Evolutionary conservation across 2,329 filamentous ascomycete genomes (phyloP), one percentile per base, ranked within the genome.

Genomic region (Thielaviopsis musarum): DNA sequence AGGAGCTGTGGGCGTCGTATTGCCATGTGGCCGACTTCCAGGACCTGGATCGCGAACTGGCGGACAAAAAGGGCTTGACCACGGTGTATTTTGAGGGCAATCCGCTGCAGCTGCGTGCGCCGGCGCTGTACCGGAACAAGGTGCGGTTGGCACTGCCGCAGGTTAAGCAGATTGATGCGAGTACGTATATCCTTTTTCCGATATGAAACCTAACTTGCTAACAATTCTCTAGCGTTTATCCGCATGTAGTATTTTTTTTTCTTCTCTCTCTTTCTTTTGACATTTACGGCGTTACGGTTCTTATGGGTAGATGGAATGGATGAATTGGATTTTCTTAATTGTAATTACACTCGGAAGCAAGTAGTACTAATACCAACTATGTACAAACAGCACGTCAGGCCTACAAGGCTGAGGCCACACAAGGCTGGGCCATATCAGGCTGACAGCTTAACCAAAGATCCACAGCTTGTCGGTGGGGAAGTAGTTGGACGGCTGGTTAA

Each of bases 41-140:
- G 52, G 91, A 97, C 67, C 80, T 97, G 2, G 87, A 96, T 72
- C 79, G 78, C 59, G 80, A 87, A 65, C 72, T 98, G 64, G 78
- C 73, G 57, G 86, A 93, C 67, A 96, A 95, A 74, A 75, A 87
- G 68, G 74, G 84, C 45, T 72, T 97, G 65, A 82, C 84, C 62
- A 96, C 93, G 1, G 91, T 98, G 12, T 98, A 98, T 69, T 94
- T 98, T 64, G 93, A 98, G 69, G 91, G 90, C 1, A 96, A 95
- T 67, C 91, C 91, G 26, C 71, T 98, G 65, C 93, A 98, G 73
- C 76, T 83, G 62, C 79, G 78, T 59, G 82, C 80, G 4, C 87
- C 87, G n/a, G 87, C 88, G 0, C 72, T 96, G 62, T 98, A 98
- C 72, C 78, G 93, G 67, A 97, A 96, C 73, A 98, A 98, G 73